phyloP scores from a whole-genome alignment of 164 flowering plant genomes.

The Nelumbo lutea region DNA sequence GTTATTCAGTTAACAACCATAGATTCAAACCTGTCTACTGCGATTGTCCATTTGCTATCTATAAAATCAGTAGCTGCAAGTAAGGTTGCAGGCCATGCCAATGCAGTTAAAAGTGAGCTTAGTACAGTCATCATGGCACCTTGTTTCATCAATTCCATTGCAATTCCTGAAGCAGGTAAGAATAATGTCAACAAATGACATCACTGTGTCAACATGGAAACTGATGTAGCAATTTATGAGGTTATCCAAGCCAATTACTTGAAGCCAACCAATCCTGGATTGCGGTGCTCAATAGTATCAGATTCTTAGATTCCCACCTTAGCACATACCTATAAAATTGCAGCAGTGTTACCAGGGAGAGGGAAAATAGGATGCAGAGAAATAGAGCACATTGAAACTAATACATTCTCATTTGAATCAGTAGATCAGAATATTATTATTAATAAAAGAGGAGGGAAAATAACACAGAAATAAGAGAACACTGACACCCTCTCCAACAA shows the following conservation, averaged over 20 bases:
- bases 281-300: slow-evolving; percentile 95
- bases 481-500: too few relatives aligned
- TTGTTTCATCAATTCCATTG: slow-evolving; percentile 85
- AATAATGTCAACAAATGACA: slow-evolving; percentile 4
- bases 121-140: slow-evolving; percentile 98
- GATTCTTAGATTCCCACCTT: slow-evolving; percentile 94
- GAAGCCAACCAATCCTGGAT: slow-evolving; percentile 98
- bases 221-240: slow-evolving; percentile 1
- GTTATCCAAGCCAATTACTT: slow-evolving; percentile 49
- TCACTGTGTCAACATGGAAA: not conserved
- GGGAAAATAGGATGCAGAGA: too few relatives aligned
- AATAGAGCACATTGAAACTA: too few relatives aligned
- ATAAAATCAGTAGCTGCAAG: slow-evolving; percentile 77
- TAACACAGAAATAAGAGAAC: too few relatives aligned
- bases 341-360: not conserved
- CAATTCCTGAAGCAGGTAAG: slow-evolving; percentile 48
- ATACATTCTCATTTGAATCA: too few relatives aligned
- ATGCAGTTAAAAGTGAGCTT: slow-evolving; percentile 68
- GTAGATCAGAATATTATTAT: too few relatives aligned
- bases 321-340: slow-evolving; percentile 63
- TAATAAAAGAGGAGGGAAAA: too few relatives aligned
- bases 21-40: slow-evolving; percentile 62
- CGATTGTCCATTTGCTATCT: slow-evolving; percentile 96
- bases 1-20: not conserved
- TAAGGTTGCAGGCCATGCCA: slow-evolving; percentile 96